Percentiles rank a stretch among this genome's conserved stretches.
phyloP scores from a whole-genome alignment of 768 basidiomycete species.

The Termitomyces eurrhizus region DNA sequence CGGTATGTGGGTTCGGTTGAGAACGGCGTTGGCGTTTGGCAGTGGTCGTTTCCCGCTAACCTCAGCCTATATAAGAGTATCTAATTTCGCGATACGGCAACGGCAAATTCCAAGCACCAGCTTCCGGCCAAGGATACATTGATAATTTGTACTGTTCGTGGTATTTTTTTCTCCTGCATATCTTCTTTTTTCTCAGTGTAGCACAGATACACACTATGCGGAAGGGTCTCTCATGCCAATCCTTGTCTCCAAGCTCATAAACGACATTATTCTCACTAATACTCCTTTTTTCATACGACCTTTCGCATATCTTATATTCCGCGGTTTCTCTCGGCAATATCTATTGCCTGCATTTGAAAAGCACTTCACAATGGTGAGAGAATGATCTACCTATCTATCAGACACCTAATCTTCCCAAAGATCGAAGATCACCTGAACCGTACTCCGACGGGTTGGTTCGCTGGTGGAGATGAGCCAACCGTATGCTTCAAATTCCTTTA shows the following conservation, averaged over 20 bases:
- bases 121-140: slow-evolving; percentile 14
- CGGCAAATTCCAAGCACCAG: slow-evolving; percentile 12
- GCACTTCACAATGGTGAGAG: slow-evolving; percentile 25
- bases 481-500: slow-evolving; percentile 4
- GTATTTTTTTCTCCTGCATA: too few species aligned
- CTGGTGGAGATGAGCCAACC: slow-evolving; percentile 19
- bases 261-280: slow-evolving; percentile 24
- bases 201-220: slow-evolving; percentile 17
- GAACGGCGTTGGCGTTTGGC: not conserved
- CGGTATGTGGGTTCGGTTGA: not conserved
- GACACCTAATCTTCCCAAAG: not conserved
- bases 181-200: not conserved
- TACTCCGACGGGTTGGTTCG: slow-evolving; percentile 19
- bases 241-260: slow-evolving; percentile 31
- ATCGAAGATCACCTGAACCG: slow-evolving; percentile 17
- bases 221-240: slow-evolving; percentile 31
- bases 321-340: slow-evolving; percentile 19
- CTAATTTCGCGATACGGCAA: slow-evolving; percentile 19
- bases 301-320: slow-evolving; percentile 27
- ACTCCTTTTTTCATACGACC: slow-evolving; percentile 35
- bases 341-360: slow-evolving; percentile 25
- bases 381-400: not conserved
- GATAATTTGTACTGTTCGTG: slow-evolving; percentile 19
- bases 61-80: slow-evolving; percentile 12
- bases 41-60: not conserved